Evolutionary conservation across 2,329 filamentous ascomycete genomes (phyloP), one percentile per base, ranked within the genome.

Genomic region (Neofusicoccum parvum): DNA sequence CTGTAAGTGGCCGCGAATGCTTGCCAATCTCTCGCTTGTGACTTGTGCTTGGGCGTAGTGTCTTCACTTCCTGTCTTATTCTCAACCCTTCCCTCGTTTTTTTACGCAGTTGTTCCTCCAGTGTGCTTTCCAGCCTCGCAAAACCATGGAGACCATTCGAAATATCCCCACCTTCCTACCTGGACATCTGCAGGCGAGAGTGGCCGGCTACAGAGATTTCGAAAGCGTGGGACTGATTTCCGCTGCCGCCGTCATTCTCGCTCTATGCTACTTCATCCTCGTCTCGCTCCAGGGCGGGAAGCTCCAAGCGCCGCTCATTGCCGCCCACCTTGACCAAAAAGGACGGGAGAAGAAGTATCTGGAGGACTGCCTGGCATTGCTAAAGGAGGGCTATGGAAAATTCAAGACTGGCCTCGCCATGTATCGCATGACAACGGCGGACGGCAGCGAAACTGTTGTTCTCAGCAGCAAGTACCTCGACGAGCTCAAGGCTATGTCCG

Each of bases 401-500:
- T 51, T 60, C 46, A 65, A 65, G 39, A 37, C 27, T 9, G 64
- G 64, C 12, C 49, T 56, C n/a, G 15, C 41, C 32, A 65, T 65
- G 48, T 66, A 63, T 17, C 59, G 65, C 9, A 12, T 66, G 10
- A 64, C 65, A n/a, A 66, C 65, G 0, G 15, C 59, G 10, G 65
- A 66, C 20, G 65, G 65, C 14, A 41, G 39, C 32, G 67, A 71
- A 39, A 71, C 50, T 5, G 64, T 78, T 6, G 68, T 78, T 3
- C 58, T 78, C 20, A 70, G 71, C 48, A 49, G 62, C n/a, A 69
- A 62, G 27, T 70, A 77, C 27, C 64, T 77, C 14, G 73, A 72
- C 4, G 76, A 78, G 54, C 54, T 78, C 23, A 67, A 73, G 48
- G 75, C 70, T 45, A 67, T 76, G 14, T 70, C 74, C 0, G 76